phyloP scores from a whole-genome alignment of 305 asterid species.

The Fraxinus xanthoxyloides region DNA sequence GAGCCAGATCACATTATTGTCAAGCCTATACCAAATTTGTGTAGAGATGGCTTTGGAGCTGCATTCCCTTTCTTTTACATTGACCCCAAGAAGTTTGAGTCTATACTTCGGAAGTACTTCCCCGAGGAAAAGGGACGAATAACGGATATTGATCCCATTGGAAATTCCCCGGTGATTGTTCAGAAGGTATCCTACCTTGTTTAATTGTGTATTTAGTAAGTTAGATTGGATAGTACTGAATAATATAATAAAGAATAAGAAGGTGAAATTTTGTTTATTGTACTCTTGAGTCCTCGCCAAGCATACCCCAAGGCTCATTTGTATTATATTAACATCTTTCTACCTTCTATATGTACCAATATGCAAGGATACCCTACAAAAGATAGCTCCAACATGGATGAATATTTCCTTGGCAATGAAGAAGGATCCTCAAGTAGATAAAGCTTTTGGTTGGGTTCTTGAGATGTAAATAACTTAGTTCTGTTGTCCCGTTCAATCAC shows the following conservation, averaged over 20 bases:
- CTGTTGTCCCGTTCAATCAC: not conserved
- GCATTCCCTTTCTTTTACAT: slow-evolving; percentile 95
- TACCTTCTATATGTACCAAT: not conserved
- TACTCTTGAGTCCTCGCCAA: not conserved
- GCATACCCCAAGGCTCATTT: not conserved
- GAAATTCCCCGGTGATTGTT: slow-evolving; percentile 91
- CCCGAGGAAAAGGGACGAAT: slow-evolving; percentile 76
- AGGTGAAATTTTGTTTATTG: not conserved
- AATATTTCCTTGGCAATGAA: slow-evolving; percentile 92
- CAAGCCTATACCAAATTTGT: slow-evolving; percentile 85
- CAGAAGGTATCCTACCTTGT: slow-evolving; percentile 56
- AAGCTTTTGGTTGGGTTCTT: slow-evolving; percentile 96
- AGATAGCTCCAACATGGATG: slow-evolving; percentile 98
- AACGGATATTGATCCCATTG: slow-evolving; percentile 83
- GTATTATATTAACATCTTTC: not conserved
- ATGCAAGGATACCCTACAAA: slow-evolving; percentile 52
- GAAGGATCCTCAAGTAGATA: slow-evolving; percentile 86
- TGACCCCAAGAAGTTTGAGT: slow-evolving; percentile 82
- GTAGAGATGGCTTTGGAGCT: slow-evolving; percentile 68
- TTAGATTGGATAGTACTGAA: not conserved
- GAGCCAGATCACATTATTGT: slow-evolving; percentile 36
- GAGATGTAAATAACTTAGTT: slow-evolving; percentile 59
- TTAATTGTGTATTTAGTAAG: not conserved
- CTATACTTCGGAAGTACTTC: slow-evolving; percentile 61
- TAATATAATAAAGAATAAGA: not conserved